A percentile compares a stretch with the other conserved stretches of the same genome.
These are phyloP conservation scores for Verruconis gallopava DNA, from an alignment of 2,329 filamentous ascomycete genomes.

Conservation along the genomic window DNA sequence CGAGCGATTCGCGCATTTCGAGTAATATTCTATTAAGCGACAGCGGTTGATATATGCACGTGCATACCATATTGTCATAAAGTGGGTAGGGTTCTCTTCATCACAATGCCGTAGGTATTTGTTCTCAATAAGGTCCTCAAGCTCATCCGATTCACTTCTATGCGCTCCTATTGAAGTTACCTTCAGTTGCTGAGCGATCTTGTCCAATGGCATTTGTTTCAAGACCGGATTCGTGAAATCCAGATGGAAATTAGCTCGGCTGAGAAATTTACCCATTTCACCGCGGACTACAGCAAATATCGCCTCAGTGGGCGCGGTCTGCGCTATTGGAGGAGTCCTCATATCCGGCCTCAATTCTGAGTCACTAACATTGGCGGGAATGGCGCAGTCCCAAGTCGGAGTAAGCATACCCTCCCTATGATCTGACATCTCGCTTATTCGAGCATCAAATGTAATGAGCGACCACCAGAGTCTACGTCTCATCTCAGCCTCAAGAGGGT, in stretches of 20 bases:
- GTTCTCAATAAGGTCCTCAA: slow-evolving; percentile 30
- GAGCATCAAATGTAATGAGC: slow-evolving; percentile 44
- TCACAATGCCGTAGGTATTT: slow-evolving; percentile 35
- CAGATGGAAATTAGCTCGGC: slow-evolving; percentile 29
- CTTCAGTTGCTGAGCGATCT: slow-evolving; percentile 8
- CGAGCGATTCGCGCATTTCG: slow-evolving; percentile 11
- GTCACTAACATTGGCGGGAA: slow-evolving; percentile 43
- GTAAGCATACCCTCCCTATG: neutral
- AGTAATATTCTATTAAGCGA: slow-evolving; percentile 38
- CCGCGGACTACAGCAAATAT: slow-evolving; percentile 33
- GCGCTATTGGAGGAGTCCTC: slow-evolving; percentile 28
- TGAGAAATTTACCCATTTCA: slow-evolving; percentile 29
- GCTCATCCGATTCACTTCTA: slow-evolving; percentile 21
- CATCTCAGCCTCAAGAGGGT: slow-evolving; percentile 46
- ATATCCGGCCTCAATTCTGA: slow-evolving; percentile 31
- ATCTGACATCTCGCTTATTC: slow-evolving; percentile 42
- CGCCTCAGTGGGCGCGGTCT: slow-evolving; percentile 35
- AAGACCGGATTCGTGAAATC: slow-evolving; percentile 33
- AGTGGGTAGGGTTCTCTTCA: slow-evolving; percentile 27
- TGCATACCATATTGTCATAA: slow-evolving; percentile 34
- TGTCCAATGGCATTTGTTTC: slow-evolving; percentile 19
- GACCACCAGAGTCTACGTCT: slow-evolving; percentile 50
- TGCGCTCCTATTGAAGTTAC: slow-evolving; percentile 11
- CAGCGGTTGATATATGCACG: slow-evolving; percentile 35
- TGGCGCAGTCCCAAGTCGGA: slow-evolving; percentile 27